Conservation (phyloP, 106 monocot genomes). For the Phalaenopsis aphrodite region DNA sequence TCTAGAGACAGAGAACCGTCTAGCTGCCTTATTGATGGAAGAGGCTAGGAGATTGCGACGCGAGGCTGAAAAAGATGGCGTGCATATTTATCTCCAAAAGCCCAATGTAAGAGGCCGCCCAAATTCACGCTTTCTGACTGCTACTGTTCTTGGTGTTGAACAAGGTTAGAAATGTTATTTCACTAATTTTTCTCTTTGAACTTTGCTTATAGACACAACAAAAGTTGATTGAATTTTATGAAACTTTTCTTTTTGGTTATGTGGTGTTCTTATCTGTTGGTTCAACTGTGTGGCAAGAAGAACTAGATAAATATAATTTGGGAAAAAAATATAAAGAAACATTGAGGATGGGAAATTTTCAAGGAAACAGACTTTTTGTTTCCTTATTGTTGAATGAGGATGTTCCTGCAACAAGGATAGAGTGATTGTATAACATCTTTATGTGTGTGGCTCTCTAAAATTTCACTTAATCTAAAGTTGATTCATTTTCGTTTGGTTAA, state of each 20-base stretch:
- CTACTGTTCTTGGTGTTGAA: conserved; percentile 92
- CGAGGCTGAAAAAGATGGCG: conserved; percentile 85
- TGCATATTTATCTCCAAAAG: conserved; percentile 59
- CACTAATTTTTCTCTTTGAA: not conserved
- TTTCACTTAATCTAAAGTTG: not conserved
- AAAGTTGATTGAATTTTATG: not conserved
- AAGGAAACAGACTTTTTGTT: not conserved
- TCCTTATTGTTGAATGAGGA: not conserved
- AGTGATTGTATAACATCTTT: not conserved
- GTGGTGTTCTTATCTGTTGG: not conserved
- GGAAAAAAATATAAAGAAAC: not conserved
- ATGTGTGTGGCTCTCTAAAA: not conserved
- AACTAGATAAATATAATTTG: not conserved
- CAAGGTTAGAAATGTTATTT: conserved; percentile 50
- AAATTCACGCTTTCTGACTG: conserved; percentile 93
- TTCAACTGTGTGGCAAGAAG: not conserved
- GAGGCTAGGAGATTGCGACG: conserved; percentile 68
- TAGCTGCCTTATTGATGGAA: conserved; percentile 79
- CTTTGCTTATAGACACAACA: not conserved
- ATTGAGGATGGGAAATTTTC: not conserved
- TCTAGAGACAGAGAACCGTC: conserved; percentile 85
- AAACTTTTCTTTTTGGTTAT: not conserved
- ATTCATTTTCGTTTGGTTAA: not conserved
- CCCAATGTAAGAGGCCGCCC: conserved; percentile 77
- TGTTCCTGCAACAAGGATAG: not conserved